Base-by-base conservation (phyloP, 1,139 yeast genomes). In the Sugiyamaella pinicola region DNA sequence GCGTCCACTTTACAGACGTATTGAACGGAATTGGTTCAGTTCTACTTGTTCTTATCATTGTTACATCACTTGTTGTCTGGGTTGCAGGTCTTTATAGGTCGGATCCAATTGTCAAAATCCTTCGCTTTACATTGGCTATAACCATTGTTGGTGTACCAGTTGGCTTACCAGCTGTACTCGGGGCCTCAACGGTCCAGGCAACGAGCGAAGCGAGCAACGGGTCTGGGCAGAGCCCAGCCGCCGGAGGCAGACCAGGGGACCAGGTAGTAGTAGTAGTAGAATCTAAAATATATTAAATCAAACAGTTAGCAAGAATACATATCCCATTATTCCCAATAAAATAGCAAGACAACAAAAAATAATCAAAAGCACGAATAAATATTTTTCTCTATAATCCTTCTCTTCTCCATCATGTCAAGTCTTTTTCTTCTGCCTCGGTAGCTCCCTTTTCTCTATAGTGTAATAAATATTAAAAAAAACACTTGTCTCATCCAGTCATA, bases 141-240 rank as follows among this genome's bases (percentile, higher is more conserved):
- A 91, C 97, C 78, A 90, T 91, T 78, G 87, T 93, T 70, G 99
- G 99, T 87, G 99, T 93, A 67, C 99, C 99, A 77, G 99, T 91
- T 69, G 98, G 98, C 87, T 84, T 91, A 74, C 98, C 98, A 76
- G 98, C 96, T 75, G 98, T 91, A 73, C n/a, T n/a, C n/a, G n/a
- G n/a, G n/a, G n/a, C n/a, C n/a, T n/a, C n/a, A n/a, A n/a, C 28
- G 42, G n/a, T n/a, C n/a, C n/a, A n/a, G n/a, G n/a, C n/a, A n/a
- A n/a, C n/a, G n/a, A n/a, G n/a, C n/a, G n/a, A n/a, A n/a, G n/a
- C n/a, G n/a, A n/a, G n/a, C n/a, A n/a, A n/a, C n/a, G n/a, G n/a
- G n/a, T n/a, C n/a, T n/a, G n/a, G n/a, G 34, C 24, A 28, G 24
- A 15, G 34, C 45, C 45, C 45, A 28, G 45, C 45, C 45, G 45